These are phyloP conservation scores for Hanseniaspora nectarophila DNA, from an alignment of 805 yeast species.

Conservation along the genomic window DNA sequence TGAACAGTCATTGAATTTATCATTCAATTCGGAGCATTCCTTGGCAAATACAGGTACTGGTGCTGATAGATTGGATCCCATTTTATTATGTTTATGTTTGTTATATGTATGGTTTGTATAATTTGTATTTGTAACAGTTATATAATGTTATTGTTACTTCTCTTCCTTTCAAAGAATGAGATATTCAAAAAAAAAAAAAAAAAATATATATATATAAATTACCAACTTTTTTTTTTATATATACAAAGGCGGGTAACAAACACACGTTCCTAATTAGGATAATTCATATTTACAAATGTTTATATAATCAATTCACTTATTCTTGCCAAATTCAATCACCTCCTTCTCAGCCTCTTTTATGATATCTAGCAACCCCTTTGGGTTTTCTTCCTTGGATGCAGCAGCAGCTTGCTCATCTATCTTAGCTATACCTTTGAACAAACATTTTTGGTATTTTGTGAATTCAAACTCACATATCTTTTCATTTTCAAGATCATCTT, in stretches of 20 bases:
- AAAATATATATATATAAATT: no score
- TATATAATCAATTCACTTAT: background rate
- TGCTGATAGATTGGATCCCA: slow-evolving; percentile 68
- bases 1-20: slow-evolving; percentile 83
- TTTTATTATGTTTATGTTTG: slow-evolving; percentile 19
- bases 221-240: no score
- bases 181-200: no score
- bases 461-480: slow-evolving; percentile 14
- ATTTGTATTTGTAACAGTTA: no score
- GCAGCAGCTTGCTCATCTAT: background rate
- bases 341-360: slow-evolving; percentile 14
- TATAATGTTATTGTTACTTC: no score
- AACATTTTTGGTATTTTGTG: slow-evolving; percentile 7
- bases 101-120: background rate
- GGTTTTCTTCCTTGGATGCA: background rate
- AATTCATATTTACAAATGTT: background rate
- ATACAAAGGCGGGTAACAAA: no score
- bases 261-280: no score
- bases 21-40: slow-evolving; percentile 81
- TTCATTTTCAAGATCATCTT: background rate
- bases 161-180: no score
- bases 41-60: slow-evolving; percentile 66
- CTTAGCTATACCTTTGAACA: slow-evolving; percentile 5
- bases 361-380: slow-evolving; percentile 5
- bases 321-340: slow-evolving; percentile 4